Evolutionary conservation across 2,329 filamentous ascomycete genomes (phyloP), one percentile per base, ranked within the genome.

Genomic region (Fusarium mundagurra): DNA sequence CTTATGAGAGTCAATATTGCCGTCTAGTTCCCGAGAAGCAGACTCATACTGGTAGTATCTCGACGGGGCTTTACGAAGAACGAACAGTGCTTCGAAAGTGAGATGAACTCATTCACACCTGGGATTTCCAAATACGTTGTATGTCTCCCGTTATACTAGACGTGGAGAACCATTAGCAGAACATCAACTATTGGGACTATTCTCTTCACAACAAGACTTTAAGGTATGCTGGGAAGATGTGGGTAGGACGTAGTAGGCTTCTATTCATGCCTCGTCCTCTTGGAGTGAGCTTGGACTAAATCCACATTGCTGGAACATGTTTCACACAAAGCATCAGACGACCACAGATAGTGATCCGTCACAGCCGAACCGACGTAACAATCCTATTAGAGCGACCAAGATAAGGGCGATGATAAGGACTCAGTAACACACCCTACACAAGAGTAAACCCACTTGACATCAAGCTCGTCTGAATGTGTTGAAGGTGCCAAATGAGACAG

Each of bases 1-100:
- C 61, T 64, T 73, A 72, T 72, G 31, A 22, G 12, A 34, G 18
- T 22, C 3, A 10, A 17, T 68, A 72, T 51, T 58, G 22, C 67
- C 67, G 68, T 31, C 33, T 51, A 43, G 69, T 69, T 62, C 34
- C 71, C 60, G 63, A 6, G 12, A 4, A 45, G 9, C 9, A 27
- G 36, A n/a, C 11, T 22, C n/a, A 27, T 31, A 22, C 11, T 41
- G 34, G 34, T 27, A 24, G 24, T 17, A 22, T 38, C 16, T 27
- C 20, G 18, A 54, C 14, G 20, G 20, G n/a, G 14, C 18, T 29
- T 27, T 22, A 39, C 22, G 33, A 22, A 29, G 18, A 54, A 29
- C 24, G 20, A 54, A 27, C 22, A 22, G 24, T 38, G 18, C 24
- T 22, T 54, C 33, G 8, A 38, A 55, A 41, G 29, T 39, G 24